Percentiles rank a stretch among this genome's conserved stretches.
phyloP scores from a whole-genome alignment of 257 asterid species.

The Nicotiana benthamiana region DNA sequence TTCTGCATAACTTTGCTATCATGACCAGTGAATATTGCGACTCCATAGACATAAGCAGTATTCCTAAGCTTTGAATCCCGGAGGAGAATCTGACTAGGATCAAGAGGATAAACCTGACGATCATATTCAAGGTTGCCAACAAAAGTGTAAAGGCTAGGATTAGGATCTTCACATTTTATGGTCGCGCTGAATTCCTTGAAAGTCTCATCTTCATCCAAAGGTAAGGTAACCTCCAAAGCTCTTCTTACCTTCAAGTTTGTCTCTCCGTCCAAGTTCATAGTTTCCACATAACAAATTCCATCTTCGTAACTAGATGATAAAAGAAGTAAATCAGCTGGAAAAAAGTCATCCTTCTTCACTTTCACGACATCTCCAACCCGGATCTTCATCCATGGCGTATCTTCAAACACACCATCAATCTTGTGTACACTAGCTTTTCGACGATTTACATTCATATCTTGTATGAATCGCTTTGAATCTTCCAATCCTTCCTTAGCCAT shows the following conservation, averaged over 20 bases:
- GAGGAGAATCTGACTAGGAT: conserved; percentile 87
- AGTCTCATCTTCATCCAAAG: conserved; percentile 49
- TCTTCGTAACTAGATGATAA: conserved; percentile 84
- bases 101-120: conserved; percentile 60
- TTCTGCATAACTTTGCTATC: conserved; percentile 97
- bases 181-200: conserved; percentile 67
- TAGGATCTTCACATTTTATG: conserved; percentile 90
- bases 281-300: conserved; percentile 93
- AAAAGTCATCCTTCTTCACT: conserved; percentile 82
- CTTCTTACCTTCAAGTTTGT: conserved; percentile 90
- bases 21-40: conserved; percentile 76
- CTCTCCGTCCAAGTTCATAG: conserved; percentile 97
- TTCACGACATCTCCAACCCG: conserved; percentile 84
- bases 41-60: conserved; percentile 75
- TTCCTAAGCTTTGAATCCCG: conserved; percentile 94
- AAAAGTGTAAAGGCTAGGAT: conserved; percentile 76
- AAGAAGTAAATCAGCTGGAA: conserved; percentile 88
- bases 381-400: conserved; percentile 78
- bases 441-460: conserved; percentile 89
- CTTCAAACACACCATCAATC: conserved; percentile 56
- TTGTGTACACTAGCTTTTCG: conserved; percentile 60
- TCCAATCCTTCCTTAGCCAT: conserved; percentile 96
- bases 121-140: conserved; percentile 80
- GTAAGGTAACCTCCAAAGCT: conserved; percentile 59
- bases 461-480: conserved; percentile 85